phyloP scores from a whole-genome alignment of 129 eudicot genomes.

The Scalesia atractyloides region DNA sequence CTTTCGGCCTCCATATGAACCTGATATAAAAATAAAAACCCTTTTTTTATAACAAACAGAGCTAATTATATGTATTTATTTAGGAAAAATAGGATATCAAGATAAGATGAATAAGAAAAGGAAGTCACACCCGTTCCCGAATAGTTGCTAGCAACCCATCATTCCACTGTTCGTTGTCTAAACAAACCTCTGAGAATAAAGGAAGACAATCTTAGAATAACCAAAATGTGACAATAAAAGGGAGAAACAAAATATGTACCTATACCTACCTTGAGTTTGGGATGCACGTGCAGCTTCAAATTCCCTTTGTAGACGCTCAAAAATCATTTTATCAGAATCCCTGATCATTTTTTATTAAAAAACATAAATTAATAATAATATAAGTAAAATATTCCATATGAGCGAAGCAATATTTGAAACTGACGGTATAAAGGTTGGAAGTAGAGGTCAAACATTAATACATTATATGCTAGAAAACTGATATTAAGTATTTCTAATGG shows the following conservation, averaged over 20 bases:
- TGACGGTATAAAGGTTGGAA: background rate
- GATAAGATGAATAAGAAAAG: background rate
- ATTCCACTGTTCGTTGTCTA: conserved; percentile 92
- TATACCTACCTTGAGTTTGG: conserved; percentile 69
- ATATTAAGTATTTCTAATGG: conserved; percentile 3
- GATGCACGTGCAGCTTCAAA: conserved; percentile 85
- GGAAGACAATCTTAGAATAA: conserved; percentile 18
- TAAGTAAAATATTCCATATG: background rate
- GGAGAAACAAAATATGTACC: background rate
- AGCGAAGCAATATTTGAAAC: background rate
- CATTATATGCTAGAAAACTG: background rate
- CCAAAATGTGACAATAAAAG: conserved; percentile 7
- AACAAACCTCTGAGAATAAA: conserved; percentile 55
- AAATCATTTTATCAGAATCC: conserved; percentile 91
- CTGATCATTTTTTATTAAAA: conserved; percentile 32
- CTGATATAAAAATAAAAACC: conserved; percentile 27
- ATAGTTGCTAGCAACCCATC: conserved; percentile 94
- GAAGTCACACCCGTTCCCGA: conserved; percentile 78
- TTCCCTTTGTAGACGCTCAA: conserved; percentile 90
- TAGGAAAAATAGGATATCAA: conserved; percentile 1
- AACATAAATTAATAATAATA: conserved; percentile 2
- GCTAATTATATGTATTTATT: background rate
- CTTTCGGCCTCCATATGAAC: conserved; percentile 97
- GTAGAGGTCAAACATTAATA: background rate
- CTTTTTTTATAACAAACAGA: conserved; percentile 3